Percentiles rank a stretch among this genome's conserved stretches.
phyloP scores from a whole-genome alignment of 768 basidiomycete species.

The Pulveroboletus sp. region DNA sequence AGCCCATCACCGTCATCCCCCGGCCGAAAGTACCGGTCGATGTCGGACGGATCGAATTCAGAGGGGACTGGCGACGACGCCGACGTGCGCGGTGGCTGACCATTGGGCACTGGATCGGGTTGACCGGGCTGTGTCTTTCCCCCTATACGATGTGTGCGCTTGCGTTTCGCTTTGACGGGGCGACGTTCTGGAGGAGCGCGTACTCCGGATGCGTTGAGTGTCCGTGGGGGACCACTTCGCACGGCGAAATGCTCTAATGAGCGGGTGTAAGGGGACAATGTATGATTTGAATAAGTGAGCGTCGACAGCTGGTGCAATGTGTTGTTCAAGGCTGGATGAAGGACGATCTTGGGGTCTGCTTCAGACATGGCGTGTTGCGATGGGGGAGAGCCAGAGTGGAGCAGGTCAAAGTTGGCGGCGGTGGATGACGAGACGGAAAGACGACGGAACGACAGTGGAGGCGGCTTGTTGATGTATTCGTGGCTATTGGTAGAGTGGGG shows the following conservation, averaged over 20 bases:
- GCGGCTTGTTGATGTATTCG: conserved; percentile 16
- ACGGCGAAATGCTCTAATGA: conserved; percentile 90
- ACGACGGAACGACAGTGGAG: conserved; percentile 22
- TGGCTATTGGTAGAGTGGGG: conserved; percentile 14
- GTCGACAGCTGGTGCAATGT: conserved; percentile 83
- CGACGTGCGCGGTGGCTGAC: conserved; percentile 13
- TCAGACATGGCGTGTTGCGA: conserved; percentile 32
- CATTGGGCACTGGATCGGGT: not conserved
- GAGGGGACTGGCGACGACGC: conserved; percentile 36
- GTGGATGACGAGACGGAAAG: conserved; percentile 32
- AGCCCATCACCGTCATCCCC: conserved; percentile 17
- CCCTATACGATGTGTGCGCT: conserved; percentile 65
- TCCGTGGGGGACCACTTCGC: conserved; percentile 73
- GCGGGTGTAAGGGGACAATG: conserved; percentile 89
- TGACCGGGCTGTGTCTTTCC: conserved; percentile 13
- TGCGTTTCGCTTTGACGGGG: conserved; percentile 69
- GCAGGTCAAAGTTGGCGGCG: conserved; percentile 25
- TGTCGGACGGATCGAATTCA: conserved; percentile 65
- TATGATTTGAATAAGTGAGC: conserved; percentile 86
- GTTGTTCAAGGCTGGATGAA: conserved; percentile 64
- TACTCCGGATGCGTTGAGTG: conserved; percentile 32
- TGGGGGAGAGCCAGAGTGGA: conserved; percentile 34
- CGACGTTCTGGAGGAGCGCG: conserved; percentile 40
- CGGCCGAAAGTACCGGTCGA: conserved; percentile 68
- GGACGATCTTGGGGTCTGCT: conserved; percentile 51